A percentile compares a stretch with the other conserved stretches of the same genome.
Conservation (phyloP, 805 yeast genomes). For the Sugiyamaella boreocaroliniensis region DNA sequence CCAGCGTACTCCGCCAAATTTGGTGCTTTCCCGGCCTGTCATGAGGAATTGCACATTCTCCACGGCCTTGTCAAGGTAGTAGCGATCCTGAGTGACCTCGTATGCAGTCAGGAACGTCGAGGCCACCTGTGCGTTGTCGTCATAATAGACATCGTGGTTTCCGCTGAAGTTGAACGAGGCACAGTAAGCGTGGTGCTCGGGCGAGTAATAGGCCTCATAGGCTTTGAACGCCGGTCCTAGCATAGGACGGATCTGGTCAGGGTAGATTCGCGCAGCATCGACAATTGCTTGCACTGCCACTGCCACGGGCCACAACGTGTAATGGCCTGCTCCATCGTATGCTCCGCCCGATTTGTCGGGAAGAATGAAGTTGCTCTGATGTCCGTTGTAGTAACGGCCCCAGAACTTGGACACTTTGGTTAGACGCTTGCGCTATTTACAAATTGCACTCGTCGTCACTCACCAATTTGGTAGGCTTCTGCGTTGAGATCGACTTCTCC, state of each 20-base stretch:
- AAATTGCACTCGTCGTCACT: not conserved
- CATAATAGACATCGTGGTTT: constrained; percentile 54
- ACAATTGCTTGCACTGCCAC: constrained; percentile 61
- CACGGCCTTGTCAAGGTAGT: constrained; percentile 48
- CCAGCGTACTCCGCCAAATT: constrained; percentile 63
- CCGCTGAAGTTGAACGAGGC: constrained; percentile 57
- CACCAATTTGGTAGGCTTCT: constrained; percentile 25
- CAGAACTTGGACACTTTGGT: constrained; percentile 8
- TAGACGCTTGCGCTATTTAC: not conserved
- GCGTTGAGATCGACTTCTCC: constrained; percentile 21
- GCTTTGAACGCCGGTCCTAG: constrained; percentile 46
- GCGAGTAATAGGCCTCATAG: constrained; percentile 47
- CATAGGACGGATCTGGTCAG: constrained; percentile 46
- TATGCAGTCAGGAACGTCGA: constrained; percentile 58
- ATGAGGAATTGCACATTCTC: constrained; percentile 54
- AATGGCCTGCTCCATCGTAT: constrained; percentile 45
- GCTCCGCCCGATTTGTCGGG: constrained; percentile 36
- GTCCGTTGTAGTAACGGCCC: constrained; percentile 25
- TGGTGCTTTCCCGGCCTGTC: constrained; percentile 54
- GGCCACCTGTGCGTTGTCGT: constrained; percentile 71
- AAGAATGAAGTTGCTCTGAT: constrained; percentile 21
- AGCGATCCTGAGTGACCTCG: constrained; percentile 55
- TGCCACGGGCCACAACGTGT: constrained; percentile 63
- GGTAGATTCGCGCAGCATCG: constrained; percentile 51
- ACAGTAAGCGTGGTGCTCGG: constrained; percentile 48